These are phyloP conservation scores for Diaporthe sp. DNA, from an alignment of 2,329 filamentous ascomycete genomes.

Conservation along the genomic window DNA sequence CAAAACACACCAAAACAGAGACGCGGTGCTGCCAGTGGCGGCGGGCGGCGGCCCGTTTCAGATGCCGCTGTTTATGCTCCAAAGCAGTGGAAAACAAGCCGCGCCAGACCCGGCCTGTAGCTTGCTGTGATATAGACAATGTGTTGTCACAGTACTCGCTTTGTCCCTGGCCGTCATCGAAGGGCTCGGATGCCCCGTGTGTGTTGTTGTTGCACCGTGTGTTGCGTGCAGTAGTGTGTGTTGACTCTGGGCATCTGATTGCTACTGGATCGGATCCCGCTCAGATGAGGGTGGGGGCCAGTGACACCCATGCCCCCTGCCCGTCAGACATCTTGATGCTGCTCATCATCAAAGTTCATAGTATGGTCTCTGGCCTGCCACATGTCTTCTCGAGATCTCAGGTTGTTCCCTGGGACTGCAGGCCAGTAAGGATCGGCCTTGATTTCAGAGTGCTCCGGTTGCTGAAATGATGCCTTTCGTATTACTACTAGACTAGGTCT, in stretches of 20 bases:
- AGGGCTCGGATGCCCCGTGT: background rate
- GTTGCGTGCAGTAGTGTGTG: slow-evolving; percentile 11
- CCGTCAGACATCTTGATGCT: slow-evolving; percentile 29
- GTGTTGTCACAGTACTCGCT: background rate
- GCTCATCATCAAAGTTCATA: slow-evolving; percentile 29
- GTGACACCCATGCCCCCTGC: slow-evolving; percentile 9
- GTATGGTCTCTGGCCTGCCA: background rate
- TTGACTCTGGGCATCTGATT: slow-evolving; percentile 22
- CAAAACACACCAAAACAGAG: slow-evolving; percentile 29
- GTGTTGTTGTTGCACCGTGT: slow-evolving; percentile 20
- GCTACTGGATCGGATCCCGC: slow-evolving; percentile 23
- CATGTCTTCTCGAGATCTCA: background rate
- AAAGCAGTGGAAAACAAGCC: background rate
- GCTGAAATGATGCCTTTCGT: slow-evolving; percentile 14
- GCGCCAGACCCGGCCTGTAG: background rate
- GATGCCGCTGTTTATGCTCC: slow-evolving; percentile 21
- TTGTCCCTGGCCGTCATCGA: background rate
- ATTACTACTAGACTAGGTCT: too few relatives aligned
- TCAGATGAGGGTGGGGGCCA: slow-evolving; percentile 29
- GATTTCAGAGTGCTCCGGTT: background rate
- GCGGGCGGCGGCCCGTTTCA: slow-evolving; percentile 25
- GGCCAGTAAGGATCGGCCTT: background rate
- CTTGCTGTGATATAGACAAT: slow-evolving; percentile 2
- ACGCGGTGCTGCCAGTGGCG: slow-evolving; percentile 1
- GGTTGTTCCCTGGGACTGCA: slow-evolving; percentile 1